These are phyloP conservation scores for Vanrija sp. DNA, from an alignment of 1,284 basidiomycete genomes.

Conservation along the genomic window DNA sequence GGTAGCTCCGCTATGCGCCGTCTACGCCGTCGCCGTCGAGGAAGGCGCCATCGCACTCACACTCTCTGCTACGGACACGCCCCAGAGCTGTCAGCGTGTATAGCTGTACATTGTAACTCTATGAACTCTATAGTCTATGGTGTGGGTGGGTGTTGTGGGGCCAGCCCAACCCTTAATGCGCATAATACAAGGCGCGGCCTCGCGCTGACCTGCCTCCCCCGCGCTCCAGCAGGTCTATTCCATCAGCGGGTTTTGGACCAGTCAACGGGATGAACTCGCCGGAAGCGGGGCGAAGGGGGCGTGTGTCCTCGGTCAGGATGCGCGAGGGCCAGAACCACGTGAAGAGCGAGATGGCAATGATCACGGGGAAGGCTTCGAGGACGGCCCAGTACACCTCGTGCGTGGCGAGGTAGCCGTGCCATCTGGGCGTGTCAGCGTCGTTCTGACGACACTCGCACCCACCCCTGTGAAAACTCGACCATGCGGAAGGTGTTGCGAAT, in stretches of 20 bases:
- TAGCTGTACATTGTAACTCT: too few species aligned
- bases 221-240: neutral
- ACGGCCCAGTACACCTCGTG: constrained; percentile 62
- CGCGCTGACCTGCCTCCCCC: neutral
- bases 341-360: constrained; percentile 56
- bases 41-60: too few species aligned
- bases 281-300: neutral
- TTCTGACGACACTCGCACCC: neutral
- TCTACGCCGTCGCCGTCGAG: too few species aligned
- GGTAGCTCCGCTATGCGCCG: too few species aligned
- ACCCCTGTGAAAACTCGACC: constrained; percentile 62
- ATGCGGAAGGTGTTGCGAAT: constrained; percentile 65
- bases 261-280: neutral
- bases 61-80: too few species aligned
- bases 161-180: neutral
- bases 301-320: constrained; percentile 3
- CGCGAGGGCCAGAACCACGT: constrained; percentile 32
- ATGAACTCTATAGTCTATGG: neutral
- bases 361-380: constrained; percentile 58
- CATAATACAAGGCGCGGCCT: neutral
- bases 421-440: constrained; percentile 27
- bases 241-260: neutral
- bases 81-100: too few species aligned
- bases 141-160: neutral
- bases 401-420: constrained; percentile 58